A percentile compares a stretch with the other conserved stretches of the same genome.
Conservation (phyloP, 2,329 filamentous ascomycete species). For the Diaporthe caulivora region DNA sequence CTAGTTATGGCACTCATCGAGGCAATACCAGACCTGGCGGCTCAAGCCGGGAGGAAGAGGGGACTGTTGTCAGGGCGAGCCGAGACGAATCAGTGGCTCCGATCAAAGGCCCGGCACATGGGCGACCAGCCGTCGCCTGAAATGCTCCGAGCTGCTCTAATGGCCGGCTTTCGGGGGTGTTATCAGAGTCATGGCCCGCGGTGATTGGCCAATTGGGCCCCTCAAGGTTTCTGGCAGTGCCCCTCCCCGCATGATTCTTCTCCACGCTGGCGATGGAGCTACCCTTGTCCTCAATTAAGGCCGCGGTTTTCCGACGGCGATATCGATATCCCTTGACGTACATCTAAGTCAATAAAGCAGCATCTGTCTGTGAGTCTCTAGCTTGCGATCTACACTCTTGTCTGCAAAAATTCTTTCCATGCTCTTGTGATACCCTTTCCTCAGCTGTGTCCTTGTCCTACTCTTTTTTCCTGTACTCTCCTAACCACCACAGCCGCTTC, state of each 20-base stretch:
- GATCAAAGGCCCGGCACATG: constrained; percentile 27
- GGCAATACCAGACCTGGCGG: constrained; percentile 15
- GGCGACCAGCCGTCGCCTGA: constrained; percentile 1
- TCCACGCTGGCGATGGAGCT: constrained; percentile 20
- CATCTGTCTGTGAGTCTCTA: not conserved
- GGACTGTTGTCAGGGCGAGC: not conserved
- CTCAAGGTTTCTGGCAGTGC: not conserved
- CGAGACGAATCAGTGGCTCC: constrained; percentile 28
- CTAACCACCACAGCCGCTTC: not conserved
- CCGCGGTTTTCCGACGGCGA: constrained; percentile 31
- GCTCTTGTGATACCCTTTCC: constrained; percentile 26
- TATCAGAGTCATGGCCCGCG: constrained; percentile 27
- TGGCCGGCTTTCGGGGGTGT: constrained; percentile 23
- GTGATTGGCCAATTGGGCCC: constrained; percentile 32
- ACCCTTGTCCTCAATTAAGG: constrained; percentile 32
- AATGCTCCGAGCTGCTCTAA: not conserved
- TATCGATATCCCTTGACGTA: constrained; percentile 12
- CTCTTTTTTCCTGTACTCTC: not conserved
- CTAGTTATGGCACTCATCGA: constrained; percentile 8
- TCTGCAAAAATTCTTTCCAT: not conserved
- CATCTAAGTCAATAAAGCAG: constrained; percentile 23
- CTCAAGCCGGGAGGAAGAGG: constrained; percentile 25
- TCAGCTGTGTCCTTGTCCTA: not conserved
- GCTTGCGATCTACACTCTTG: not conserved
- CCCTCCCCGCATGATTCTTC: constrained; percentile 34